Conservation (phyloP, 306 rosid species). For the Lupinus albus region DNA sequence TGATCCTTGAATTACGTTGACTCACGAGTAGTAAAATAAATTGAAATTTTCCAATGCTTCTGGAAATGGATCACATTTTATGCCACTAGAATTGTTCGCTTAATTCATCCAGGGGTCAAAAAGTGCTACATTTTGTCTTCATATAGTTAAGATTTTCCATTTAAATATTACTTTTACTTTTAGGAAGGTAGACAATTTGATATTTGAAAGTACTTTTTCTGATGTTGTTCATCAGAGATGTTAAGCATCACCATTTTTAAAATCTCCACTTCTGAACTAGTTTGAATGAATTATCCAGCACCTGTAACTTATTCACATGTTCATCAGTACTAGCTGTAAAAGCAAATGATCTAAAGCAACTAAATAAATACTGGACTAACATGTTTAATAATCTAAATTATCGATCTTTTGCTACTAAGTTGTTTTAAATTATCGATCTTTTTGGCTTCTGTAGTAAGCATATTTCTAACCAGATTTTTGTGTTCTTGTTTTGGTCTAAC, state of each 20-base stretch:
- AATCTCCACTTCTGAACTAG: slow-evolving; percentile 13
- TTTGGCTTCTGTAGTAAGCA: slow-evolving; percentile 16
- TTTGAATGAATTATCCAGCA: slow-evolving; percentile 13
- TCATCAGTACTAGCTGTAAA: slow-evolving; percentile 10
- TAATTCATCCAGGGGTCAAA: slow-evolving; percentile 2
- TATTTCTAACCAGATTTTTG: slow-evolving; percentile 25
- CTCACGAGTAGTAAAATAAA: neutral
- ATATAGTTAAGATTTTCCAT: neutral
- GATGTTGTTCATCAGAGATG: slow-evolving; percentile 5
- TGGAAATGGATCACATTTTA: neutral
- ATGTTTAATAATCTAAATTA: too few relatives aligned
- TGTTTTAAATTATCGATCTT: neutral
- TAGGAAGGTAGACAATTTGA: neutral
- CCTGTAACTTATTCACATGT: slow-evolving; percentile 10
- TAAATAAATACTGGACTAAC: too few relatives aligned
- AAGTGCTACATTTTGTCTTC: neutral
- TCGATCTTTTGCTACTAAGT: too few relatives aligned
- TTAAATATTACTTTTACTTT: neutral
- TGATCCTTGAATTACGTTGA: neutral
- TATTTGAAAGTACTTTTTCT: slow-evolving; percentile 10
- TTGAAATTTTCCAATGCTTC: neutral
- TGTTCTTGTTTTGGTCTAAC: slow-evolving; percentile 20
- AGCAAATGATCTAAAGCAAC: neutral
- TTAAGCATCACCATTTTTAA: slow-evolving; percentile 1
- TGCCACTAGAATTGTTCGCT: neutral